Evolutionary conservation across 371 early-diverging fungal genomes (phyloP).

Genomic region (Mucor lusitanicus): DNA sequence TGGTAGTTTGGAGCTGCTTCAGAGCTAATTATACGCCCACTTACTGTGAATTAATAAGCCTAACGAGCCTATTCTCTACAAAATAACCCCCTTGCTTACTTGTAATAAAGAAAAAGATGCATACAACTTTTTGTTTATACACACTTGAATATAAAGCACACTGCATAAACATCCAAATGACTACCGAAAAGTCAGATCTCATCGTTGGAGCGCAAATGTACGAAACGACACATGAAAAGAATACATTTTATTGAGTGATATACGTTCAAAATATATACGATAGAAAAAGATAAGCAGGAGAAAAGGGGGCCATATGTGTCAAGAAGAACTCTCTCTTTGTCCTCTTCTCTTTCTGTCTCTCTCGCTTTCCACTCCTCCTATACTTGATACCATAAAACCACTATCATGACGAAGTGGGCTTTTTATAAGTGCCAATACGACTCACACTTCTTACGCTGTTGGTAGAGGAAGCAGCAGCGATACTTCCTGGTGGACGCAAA

Average conservation of each 20-base stretch:
- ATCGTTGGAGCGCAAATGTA: not conserved
- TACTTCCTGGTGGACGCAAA: conserved; percentile 21
- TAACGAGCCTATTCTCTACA: not conserved
- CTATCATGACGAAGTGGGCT: conserved; percentile 4
- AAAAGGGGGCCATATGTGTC: not conserved
- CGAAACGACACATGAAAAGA: not conserved
- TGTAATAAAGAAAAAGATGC: not conserved
- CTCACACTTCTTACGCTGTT: conserved; percentile 18
- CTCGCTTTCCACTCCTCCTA: not conserved
- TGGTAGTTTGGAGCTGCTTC: too few species aligned
- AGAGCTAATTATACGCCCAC: not conserved
- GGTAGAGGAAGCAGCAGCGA: not conserved
- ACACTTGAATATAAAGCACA: not conserved
- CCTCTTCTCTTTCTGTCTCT: not conserved
- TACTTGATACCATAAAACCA: not conserved
- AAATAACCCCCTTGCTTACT: not conserved
- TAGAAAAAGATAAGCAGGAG: not conserved
- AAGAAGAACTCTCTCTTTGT: not conserved
- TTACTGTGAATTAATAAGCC: not conserved
- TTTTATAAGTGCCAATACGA: conserved; percentile 26
- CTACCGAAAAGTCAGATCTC: not conserved
- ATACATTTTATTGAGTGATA: not conserved
- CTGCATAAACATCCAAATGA: not conserved
- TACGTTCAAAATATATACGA: not conserved
- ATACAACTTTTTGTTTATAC: not conserved